Evolutionary conservation across 1,284 basidiomycete genomes (phyloP).

Genomic region (Cystobasidiaceae sp.): DNA sequence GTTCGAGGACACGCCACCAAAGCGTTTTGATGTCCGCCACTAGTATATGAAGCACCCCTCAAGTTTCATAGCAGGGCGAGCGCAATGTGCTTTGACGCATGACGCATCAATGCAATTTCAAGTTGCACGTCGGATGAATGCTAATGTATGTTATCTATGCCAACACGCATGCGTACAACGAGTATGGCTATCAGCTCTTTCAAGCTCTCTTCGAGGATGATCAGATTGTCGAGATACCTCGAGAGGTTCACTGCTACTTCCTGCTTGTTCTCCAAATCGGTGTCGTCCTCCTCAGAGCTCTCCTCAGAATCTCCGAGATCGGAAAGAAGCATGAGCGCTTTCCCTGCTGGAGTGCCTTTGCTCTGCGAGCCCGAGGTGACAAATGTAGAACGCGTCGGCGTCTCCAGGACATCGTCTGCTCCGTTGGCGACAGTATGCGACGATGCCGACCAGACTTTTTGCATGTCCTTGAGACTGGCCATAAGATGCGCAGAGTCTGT

Average conservation of each 20-base stretch:
- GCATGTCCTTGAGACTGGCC: too few species aligned
- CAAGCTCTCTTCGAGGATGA: slow-evolving; percentile 89
- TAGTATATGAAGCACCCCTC: not conserved
- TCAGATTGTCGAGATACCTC: slow-evolving; percentile 84
- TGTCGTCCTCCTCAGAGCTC: slow-evolving; percentile 45
- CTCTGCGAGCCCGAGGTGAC: too few species aligned
- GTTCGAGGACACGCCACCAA: not conserved
- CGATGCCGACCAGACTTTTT: too few species aligned
- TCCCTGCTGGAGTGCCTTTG: too few species aligned
- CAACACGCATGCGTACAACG: slow-evolving; percentile 74
- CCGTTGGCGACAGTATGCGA: too few species aligned
- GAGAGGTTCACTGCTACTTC: slow-evolving; percentile 61
- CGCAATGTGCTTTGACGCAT: not conserved
- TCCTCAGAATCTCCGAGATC: slow-evolving; percentile 39
- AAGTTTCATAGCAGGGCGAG: not conserved
- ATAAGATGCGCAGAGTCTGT: not conserved
- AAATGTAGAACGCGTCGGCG: too few species aligned
- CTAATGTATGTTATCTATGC: slow-evolving; percentile 58
- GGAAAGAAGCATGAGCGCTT: slow-evolving; percentile 3
- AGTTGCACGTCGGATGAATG: not conserved
- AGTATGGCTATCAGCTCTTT: slow-evolving; percentile 88
- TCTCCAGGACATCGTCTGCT: too few species aligned
- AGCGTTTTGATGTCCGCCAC: not conserved
- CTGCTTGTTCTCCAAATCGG: slow-evolving; percentile 32
- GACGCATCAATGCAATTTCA: not conserved